These are phyloP conservation scores for Colletotrichum paranaense DNA, from an alignment of 2,329 filamentous ascomycete species.

Conservation along the genomic window DNA sequence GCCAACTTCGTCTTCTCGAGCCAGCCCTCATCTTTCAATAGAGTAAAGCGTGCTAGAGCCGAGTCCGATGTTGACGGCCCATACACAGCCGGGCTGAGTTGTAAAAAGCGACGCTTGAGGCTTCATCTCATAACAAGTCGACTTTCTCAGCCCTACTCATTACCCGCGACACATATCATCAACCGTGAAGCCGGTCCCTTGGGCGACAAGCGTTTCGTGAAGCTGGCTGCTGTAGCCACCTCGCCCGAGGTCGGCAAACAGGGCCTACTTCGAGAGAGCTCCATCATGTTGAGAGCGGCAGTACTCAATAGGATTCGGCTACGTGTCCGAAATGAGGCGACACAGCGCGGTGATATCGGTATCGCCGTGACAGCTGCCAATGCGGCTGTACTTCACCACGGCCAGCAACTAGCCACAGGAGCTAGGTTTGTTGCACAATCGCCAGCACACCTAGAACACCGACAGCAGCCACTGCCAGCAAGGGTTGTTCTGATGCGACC, in stretches of 20 bases:
- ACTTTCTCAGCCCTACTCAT: conserved; percentile 75
- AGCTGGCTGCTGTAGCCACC: conserved; percentile 51
- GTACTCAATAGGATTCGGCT: conserved; percentile 71
- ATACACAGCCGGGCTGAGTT: conserved; percentile 59
- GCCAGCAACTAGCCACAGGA: conserved; percentile 46
- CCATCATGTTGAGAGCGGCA: conserved; percentile 71
- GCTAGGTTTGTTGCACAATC: conserved; percentile 44
- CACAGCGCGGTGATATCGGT: conserved; percentile 43
- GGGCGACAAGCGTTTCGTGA: conserved; percentile 61
- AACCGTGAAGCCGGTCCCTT: conserved; percentile 64
- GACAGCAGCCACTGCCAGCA: conserved; percentile 16
- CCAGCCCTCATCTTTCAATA: background rate
- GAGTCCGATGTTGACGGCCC: conserved; percentile 70
- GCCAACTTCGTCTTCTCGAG: conserved; percentile 16
- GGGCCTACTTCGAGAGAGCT: conserved; percentile 57
- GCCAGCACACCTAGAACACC: background rate
- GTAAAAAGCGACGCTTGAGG: conserved; percentile 76
- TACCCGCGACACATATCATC: conserved; percentile 76
- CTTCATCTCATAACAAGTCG: conserved; percentile 75
- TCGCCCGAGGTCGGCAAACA: conserved; percentile 49
- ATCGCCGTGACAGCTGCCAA: conserved; percentile 47
- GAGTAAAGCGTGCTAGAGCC: conserved; percentile 48
- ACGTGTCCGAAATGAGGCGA: conserved; percentile 53
- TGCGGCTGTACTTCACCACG: conserved; percentile 48
- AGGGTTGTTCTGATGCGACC: conserved; percentile 25